A percentile compares a stretch with the other conserved stretches of the same genome.
phyloP scores from a whole-genome alignment of 2,329 filamentous ascomycete species.

The Botryotinia globosa region DNA sequence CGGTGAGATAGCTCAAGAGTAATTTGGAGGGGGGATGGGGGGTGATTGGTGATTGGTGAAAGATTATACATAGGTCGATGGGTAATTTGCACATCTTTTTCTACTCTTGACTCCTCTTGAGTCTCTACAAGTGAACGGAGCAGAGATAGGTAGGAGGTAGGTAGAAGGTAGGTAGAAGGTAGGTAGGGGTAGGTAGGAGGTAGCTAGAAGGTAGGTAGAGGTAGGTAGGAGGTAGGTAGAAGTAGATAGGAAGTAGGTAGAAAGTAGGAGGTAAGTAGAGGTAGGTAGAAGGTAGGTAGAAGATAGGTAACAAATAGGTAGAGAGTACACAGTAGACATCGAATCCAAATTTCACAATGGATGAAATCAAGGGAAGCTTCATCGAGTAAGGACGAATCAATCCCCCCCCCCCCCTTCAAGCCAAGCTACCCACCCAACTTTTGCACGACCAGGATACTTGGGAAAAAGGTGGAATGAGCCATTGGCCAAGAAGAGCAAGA shows the following conservation, averaged over 20 bases:
- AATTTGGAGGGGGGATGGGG: background rate
- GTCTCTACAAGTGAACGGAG: background rate
- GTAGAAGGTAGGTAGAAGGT: no score
- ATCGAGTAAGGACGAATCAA: background rate
- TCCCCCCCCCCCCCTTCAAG: background rate
- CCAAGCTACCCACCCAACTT: background rate
- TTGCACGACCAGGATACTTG: background rate
- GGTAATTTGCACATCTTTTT: background rate
- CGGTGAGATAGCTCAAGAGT: background rate
- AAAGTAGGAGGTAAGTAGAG: no score
- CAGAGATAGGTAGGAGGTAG: background rate
- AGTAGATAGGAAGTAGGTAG: no score
- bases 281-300: no score
- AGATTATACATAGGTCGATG: background rate
- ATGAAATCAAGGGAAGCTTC: background rate
- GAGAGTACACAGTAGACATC: background rate
- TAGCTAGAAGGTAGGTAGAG: no score
- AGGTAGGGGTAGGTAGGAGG: no score
- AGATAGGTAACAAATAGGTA: no score
- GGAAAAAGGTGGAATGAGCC: background rate
- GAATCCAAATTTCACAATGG: background rate
- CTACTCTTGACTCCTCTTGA: background rate
- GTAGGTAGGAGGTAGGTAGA: no score
- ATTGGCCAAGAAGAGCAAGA: background rate
- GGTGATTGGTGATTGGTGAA: background rate